Evolutionary conservation across 176 grass and related monocot species (phyloP), one percentile per base, ranked within the genome.

Genomic region (Oryza rufipogon): DNA sequence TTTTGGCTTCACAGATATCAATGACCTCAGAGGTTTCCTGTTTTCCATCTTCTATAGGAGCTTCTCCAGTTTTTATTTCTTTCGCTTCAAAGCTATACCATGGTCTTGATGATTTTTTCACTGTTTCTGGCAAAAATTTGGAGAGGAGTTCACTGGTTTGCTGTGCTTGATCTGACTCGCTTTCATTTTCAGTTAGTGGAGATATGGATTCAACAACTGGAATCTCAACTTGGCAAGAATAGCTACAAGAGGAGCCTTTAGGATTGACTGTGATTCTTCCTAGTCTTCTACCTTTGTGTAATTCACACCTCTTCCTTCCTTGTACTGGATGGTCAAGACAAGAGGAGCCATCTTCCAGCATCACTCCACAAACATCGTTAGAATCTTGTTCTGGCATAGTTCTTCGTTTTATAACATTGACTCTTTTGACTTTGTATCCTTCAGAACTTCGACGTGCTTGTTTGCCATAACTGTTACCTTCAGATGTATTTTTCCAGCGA

Each of bases 291-390:
- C 91, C 91, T 93, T 93, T 98, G 80, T 97, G 95, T 45, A 94
- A 73, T 61, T 88, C 91, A 66, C 95, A 97, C 65, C 95, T 95
- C 83, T 97, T 97, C 58, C 87, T 97, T 79, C 91, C 95, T 85
- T 79, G 65, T 30, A 91, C 22, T 38, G 91, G 92, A 11, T 23
- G 68, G 1, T 89, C 86, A 64, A 88, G 26, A 88, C 95, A 97
- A 64, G 83, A 80, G 78, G 84, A 80, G 52, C 88, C 92, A 80
- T 91, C 90, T 75, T 67, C 88, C 33, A 92, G 83, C 20, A 80
- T 69, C 63, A 90, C 78, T 68, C 90, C 92, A 64, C 95, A 97
- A 73, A 84, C 73, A 88, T 67, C 71, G 75, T 90, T 73, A 63
- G 75, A 72, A 84, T 80, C 56, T 44, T 19, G 36, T 72, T 28